Evolutionary conservation across 2,329 filamentous ascomycete genomes (phyloP).

Genomic region (Phyllachora maydis): DNA sequence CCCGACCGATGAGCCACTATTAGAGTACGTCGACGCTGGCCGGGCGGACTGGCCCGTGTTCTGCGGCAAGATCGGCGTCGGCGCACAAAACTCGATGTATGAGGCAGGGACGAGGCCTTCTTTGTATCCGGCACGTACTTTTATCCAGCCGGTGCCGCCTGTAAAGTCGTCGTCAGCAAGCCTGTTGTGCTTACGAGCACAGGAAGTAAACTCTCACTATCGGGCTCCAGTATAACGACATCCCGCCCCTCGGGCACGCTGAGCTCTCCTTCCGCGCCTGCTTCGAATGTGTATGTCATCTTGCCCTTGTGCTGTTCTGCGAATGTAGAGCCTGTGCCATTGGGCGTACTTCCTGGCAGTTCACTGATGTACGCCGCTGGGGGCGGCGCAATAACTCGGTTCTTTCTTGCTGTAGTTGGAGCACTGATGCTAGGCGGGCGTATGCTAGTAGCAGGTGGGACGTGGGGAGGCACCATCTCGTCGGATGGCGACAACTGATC

Average conservation of each 20-base stretch:
- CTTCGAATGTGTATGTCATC: conserved; percentile 81
- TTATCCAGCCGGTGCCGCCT: conserved; percentile 90
- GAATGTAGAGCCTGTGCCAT: conserved; percentile 16
- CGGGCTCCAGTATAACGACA: conserved; percentile 60
- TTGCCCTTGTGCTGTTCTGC: conserved; percentile 47
- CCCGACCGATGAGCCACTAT: conserved; percentile 51
- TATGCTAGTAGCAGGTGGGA: conserved; percentile 13
- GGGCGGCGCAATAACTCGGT: conserved; percentile 71
- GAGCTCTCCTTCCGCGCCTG: conserved; percentile 61
- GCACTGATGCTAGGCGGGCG: conserved; percentile 11
- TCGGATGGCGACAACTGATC: conserved; percentile 32
- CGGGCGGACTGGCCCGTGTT: conserved; percentile 28
- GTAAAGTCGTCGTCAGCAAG: conserved; percentile 12
- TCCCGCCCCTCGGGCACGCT: conserved; percentile 62
- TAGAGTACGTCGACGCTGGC: conserved; percentile 59
- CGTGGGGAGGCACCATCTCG: conserved; percentile 25
- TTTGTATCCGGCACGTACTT: conserved; percentile 51
- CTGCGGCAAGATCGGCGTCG: conserved; percentile 20
- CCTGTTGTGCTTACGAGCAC: too few species aligned
- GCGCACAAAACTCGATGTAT: conserved; percentile 52
- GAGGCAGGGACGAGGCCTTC: conserved; percentile 75
- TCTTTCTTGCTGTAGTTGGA: conserved; percentile 23
- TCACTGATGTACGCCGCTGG: conserved; percentile 62
- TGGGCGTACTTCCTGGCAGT: conserved; percentile 29
- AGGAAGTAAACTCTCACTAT: conserved; percentile 73